These are phyloP conservation scores for Microsporum ferrugineum DNA, from an alignment of 2,329 filamentous ascomycete genomes.

Conservation along the genomic window DNA sequence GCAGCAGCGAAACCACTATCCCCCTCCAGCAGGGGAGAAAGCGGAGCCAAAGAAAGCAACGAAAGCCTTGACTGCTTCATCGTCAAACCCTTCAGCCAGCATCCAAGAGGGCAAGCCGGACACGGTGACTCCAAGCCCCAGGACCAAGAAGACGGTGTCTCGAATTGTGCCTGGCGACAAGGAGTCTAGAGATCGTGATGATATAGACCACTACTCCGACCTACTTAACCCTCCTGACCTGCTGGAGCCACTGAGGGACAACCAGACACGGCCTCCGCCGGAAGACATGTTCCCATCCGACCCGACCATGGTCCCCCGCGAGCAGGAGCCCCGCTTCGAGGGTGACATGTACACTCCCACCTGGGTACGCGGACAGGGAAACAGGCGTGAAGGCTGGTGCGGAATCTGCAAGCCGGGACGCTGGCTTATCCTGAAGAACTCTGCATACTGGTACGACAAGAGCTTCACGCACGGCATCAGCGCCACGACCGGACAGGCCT, in stretches of 20 bases:
- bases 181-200: conserved; percentile 52
- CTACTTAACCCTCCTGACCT: conserved; percentile 65
- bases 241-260: conserved; percentile 62
- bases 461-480: conserved; percentile 80
- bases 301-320: conserved; percentile 62
- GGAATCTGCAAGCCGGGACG: conserved; percentile 75
- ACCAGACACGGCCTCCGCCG: conserved; percentile 60
- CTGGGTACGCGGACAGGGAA: conserved; percentile 76
- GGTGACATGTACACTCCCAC: conserved; percentile 72
- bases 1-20: background rate
- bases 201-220: conserved; percentile 53
- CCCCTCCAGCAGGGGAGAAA: background rate
- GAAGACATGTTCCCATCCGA: conserved; percentile 73
- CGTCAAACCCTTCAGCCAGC: background rate
- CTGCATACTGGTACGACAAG: conserved; percentile 88
- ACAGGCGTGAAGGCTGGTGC: conserved; percentile 83
- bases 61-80: background rate
- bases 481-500: conserved; percentile 65
- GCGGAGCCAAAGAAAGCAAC: background rate
- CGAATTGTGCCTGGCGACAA: conserved; percentile 62
- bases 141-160: conserved; percentile 2
- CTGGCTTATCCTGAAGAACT: conserved; percentile 83
- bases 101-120: background rate
- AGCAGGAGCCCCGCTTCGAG: conserved; percentile 67
- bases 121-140: background rate